A percentile compares a stretch with the other conserved stretches of the same genome.
These are phyloP conservation scores for Cercospora sojina DNA, from an alignment of 2,329 filamentous ascomycete genomes.

Conservation along the genomic window DNA sequence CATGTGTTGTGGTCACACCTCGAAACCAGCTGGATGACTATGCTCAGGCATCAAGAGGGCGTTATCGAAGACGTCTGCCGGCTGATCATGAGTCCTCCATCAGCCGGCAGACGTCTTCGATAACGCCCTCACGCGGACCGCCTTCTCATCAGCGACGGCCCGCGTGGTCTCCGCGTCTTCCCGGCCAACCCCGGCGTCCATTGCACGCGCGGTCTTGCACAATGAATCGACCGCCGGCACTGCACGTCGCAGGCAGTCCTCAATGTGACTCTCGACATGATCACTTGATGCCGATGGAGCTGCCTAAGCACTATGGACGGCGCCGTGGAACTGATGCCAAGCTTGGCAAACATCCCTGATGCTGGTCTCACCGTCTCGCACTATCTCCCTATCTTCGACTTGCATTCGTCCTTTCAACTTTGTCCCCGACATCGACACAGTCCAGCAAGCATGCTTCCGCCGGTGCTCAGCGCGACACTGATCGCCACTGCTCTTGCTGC, in stretches of 20 bases:
- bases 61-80: neutral
- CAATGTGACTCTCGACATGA: neutral
- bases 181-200: neutral
- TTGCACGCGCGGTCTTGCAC: no score
- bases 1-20: no score
- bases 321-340: neutral
- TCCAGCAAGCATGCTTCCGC: neutral
- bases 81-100: no score
- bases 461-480: neutral
- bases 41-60: neutral
- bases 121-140: neutral
- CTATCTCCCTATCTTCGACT: neutral
- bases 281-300: neutral
- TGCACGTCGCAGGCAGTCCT: neutral
- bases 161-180: neutral
- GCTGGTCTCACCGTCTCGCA: neutral
- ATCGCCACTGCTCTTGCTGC: neutral
- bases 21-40: no score
- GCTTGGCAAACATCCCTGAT: neutral
- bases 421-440: neutral
- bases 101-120: no score
- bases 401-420: no score
- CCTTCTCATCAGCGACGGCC: no score
- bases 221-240: no score
- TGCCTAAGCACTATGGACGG: neutral